These are phyloP conservation scores for Pichia nanzhaoensis DNA, from an alignment of 805 yeast species.

Conservation along the genomic window DNA sequence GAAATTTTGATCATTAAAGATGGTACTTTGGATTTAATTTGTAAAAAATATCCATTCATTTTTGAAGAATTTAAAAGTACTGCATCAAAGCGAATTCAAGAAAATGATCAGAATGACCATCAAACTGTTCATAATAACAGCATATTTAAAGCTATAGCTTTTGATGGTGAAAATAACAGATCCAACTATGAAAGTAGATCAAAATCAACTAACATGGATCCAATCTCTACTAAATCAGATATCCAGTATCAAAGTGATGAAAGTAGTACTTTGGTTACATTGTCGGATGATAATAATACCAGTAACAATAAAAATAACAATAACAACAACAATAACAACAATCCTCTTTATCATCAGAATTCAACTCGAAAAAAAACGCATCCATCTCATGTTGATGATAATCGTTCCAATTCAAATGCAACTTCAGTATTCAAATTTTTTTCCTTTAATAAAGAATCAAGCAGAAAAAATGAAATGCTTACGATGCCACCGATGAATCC, in stretches of 20 bases:
- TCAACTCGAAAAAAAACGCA: not conserved
- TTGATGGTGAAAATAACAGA: not conserved
- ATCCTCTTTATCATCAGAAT: not conserved
- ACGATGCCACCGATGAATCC: slow-evolving; percentile 25
- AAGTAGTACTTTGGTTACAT: no score
- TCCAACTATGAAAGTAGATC: not conserved
- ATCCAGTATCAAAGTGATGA: no score
- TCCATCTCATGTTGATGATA: not conserved
- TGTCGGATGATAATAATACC: no score
- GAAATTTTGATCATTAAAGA: slow-evolving; percentile 57
- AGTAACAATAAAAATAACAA: no score
- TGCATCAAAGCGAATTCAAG: slow-evolving; percentile 44
- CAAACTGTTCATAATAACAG: not conserved
- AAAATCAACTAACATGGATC: no score
- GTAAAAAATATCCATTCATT: slow-evolving; percentile 51
- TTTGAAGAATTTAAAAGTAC: slow-evolving; percentile 54
- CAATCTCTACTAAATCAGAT: no score
- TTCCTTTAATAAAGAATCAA: slow-evolving; percentile 3
- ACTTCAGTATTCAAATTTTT: slow-evolving; percentile 10
- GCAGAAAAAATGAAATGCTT: not conserved
- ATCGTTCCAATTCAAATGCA: not conserved
- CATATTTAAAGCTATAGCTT: not conserved
- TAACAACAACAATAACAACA: not conserved
- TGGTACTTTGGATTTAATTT: slow-evolving; percentile 46
- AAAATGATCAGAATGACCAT: slow-evolving; percentile 20